Conservation (phyloP, 164 flowering plant genomes). For the Litsea cubeba region DNA sequence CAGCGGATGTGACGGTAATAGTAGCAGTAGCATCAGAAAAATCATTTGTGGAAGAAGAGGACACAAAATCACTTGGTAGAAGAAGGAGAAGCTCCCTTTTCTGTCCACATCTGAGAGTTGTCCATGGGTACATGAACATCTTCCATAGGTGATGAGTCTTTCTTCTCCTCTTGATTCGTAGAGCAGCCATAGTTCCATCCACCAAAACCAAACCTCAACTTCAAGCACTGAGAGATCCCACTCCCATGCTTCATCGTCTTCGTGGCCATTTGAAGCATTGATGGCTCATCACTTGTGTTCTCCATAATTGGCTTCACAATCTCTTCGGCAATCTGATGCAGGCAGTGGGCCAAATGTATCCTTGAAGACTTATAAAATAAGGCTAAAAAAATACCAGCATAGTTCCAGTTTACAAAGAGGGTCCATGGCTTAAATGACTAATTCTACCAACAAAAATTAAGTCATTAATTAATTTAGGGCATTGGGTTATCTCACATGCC, state of each 20-base stretch:
- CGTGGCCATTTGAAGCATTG: conserved; percentile 23
- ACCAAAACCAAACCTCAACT: conserved; percentile 23
- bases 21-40: not conserved
- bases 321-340: conserved; percentile 22
- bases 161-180: conserved; percentile 4
- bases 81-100: conserved; percentile 11
- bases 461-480: no score
- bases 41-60: conserved; percentile 9
- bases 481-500: no score
- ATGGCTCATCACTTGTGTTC: conserved; percentile 24
- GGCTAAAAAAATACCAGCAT: no score
- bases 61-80: no score
- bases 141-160: not conserved
- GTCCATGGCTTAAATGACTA: no score
- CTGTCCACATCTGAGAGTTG: conserved; percentile 1
- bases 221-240: conserved; percentile 59
- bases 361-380: no score
- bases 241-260: conserved; percentile 67
- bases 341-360: no score
- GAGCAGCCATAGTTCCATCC: not conserved
- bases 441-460: no score
- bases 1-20: not conserved
- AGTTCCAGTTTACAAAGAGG: not conserved
- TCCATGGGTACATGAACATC: conserved; percentile 7
- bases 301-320: conserved; percentile 25